Evolutionary conservation across 148 eudicot species (phyloP), one percentile per base, ranked within the genome.

Genomic region (Silene uniflora): DNA sequence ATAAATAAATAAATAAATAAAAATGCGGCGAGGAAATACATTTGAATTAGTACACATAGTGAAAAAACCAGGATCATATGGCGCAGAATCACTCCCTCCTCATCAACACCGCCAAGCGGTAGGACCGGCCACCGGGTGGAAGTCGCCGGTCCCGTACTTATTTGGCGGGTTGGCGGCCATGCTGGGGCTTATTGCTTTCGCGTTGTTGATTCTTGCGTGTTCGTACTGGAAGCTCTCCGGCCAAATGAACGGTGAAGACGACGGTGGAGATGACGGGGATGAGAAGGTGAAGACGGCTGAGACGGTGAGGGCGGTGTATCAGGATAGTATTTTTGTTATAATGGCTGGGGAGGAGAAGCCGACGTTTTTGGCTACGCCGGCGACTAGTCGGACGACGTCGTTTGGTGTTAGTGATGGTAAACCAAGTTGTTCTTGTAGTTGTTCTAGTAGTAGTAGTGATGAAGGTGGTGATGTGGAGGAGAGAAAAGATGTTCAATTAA

Each of bases 91-190:
- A 3, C 42, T 23, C 3, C 39, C 78, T 16, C 74, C 80, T 0
- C 67, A 75, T 27, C 58, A 47, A 7, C 74, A 58, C 12, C 85
- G 72, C 23, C 83, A 64, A 83, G 27, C 44, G 13, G 1, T 86
- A n/a, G 22, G 77, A 1, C 12, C 62, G 7, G 16, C 42, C 6
- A 47, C 73, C 0, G 77, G 71, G 47, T 91, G 93, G 97, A 92
- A 91, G 81, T 90, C 97, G 1, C 92, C 97, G 61, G 89, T 91
- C 18, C 93, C 97, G 10, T 91, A 91, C 77, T 77, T 91, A 0
- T 90, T 91, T 79, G 97, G 97, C 0, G 97, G 97, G 0, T 35
- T 91, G 27, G 97, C 97, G 0, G 97, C 93, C 8, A 88, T 90
- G 91, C 74, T 90, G 9, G 93, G 92, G 0, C 81, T 91, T 18